Evolutionary conservation across 2,329 filamentous ascomycete genomes (phyloP).

Genomic region (Penicillium sp.): DNA sequence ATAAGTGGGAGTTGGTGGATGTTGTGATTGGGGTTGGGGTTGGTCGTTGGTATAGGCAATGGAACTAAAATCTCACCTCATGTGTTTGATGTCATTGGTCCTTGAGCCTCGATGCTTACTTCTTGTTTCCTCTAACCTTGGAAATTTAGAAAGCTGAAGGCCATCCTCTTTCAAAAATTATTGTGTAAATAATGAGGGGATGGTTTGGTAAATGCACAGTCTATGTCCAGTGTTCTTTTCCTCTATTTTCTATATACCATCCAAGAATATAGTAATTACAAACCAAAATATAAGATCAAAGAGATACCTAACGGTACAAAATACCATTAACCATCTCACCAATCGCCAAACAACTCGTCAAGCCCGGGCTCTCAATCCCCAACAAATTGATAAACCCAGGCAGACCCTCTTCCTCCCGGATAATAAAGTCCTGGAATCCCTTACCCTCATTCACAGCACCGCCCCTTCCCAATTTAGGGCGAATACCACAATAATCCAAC

Average conservation of each 20-base stretch:
- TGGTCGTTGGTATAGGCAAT: not conserved
- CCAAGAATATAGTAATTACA: not conserved
- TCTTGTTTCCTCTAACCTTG: not conserved
- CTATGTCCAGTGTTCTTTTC: not conserved
- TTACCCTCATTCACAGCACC: slow-evolving; percentile 56
- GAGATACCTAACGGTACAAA: slow-evolving; percentile 42
- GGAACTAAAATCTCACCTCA: not conserved
- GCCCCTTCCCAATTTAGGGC: slow-evolving; percentile 72
- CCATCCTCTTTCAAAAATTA: not conserved
- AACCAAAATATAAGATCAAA: not conserved
- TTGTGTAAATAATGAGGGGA: not conserved
- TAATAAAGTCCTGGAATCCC: slow-evolving; percentile 80
- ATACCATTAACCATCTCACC: slow-evolving; percentile 68
- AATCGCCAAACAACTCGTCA: slow-evolving; percentile 85
- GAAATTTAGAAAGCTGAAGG: not conserved
- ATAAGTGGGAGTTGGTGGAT: not conserved
- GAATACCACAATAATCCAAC: slow-evolving; percentile 86
- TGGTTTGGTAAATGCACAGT: not conserved
- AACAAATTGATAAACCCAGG: slow-evolving; percentile 83
- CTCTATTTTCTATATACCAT: not conserved
- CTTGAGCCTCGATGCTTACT: not conserved
- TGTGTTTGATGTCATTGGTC: not conserved
- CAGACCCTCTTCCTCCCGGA: slow-evolving; percentile 72
- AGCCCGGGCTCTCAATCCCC: slow-evolving; percentile 88
- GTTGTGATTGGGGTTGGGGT: not conserved